A percentile compares a stretch with the other conserved stretches of the same genome.
These are phyloP conservation scores for Fusarium buxicola DNA, from an alignment of 2,329 filamentous ascomycete genomes.

Conservation along the genomic window DNA sequence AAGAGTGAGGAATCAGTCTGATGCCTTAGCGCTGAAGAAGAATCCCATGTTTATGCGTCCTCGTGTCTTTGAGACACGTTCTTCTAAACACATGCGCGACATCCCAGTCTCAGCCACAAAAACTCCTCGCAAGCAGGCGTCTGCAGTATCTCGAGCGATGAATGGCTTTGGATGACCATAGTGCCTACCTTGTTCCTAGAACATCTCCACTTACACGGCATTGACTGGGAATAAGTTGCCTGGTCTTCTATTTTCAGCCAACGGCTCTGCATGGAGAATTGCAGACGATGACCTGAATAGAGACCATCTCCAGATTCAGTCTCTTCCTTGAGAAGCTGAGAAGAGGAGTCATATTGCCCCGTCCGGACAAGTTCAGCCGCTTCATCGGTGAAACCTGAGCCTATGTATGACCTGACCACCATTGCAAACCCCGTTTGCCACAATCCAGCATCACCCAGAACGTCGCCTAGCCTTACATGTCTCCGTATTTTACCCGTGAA, in stretches of 20 bases:
- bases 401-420: background rate
- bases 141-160: background rate
- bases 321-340: constrained; percentile 3
- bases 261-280: constrained; percentile 1
- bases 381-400: background rate
- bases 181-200: constrained; percentile 14
- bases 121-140: background rate
- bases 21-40: background rate
- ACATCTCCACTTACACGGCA: constrained; percentile 9
- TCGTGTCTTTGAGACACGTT: background rate
- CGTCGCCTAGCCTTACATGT: background rate
- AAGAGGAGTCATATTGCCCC: background rate
- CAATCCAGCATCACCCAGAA: background rate
- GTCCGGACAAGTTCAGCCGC: background rate
- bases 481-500: background rate
- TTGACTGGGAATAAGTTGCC: constrained; percentile 9
- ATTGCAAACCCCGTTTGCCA: background rate
- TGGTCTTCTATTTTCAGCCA: constrained; percentile 34
- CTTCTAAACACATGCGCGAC: background rate
- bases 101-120: background rate
- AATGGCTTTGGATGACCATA: background rate
- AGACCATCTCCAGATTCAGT: background rate
- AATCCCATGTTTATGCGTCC: background rate
- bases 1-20: too few relatives aligned
- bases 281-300: background rate